These are phyloP conservation scores for Tuber calosporum DNA, from an alignment of 495 filamentous ascomycete genomes.

Conservation along the genomic window DNA sequence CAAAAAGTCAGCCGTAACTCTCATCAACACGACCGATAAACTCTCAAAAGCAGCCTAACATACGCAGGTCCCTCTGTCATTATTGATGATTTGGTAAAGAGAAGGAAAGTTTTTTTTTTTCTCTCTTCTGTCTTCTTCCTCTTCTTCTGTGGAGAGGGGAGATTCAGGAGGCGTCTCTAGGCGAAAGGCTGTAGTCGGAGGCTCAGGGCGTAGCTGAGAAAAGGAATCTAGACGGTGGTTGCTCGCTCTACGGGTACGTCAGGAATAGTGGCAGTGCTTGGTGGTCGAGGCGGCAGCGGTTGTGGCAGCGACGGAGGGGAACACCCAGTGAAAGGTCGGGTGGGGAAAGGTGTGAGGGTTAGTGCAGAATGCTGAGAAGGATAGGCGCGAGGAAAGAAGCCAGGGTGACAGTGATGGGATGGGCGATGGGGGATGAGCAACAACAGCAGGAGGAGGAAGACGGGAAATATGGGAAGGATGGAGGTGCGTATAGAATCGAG, in stretches of 20 bases:
- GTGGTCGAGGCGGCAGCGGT: slow-evolving; percentile 46
- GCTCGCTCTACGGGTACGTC: slow-evolving; percentile 37
- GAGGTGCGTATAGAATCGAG: slow-evolving; percentile 11
- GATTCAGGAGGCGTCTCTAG: slow-evolving; percentile 31
- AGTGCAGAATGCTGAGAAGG: background rate
- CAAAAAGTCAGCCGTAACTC: slow-evolving; percentile 41
- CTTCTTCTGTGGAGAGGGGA: slow-evolving; percentile 21
- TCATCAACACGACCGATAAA: slow-evolving; percentile 18
- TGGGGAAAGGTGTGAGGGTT: background rate
- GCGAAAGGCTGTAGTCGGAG: slow-evolving; percentile 29
- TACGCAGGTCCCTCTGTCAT: slow-evolving; percentile 40
- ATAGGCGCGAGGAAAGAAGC: slow-evolving; percentile 9
- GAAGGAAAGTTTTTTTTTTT: slow-evolving; percentile 4
- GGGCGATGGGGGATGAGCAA: slow-evolving; percentile 26
- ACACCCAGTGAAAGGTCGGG: slow-evolving; percentile 11
- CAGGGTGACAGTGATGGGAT: slow-evolving; percentile 41
- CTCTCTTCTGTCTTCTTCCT: background rate
- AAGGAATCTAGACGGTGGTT: slow-evolving; percentile 29
- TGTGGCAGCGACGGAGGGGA: slow-evolving; percentile 48
- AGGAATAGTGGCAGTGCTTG: slow-evolving; percentile 54
- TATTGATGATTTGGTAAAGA: slow-evolving; percentile 13
- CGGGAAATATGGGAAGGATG: slow-evolving; percentile 31
- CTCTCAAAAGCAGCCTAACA: slow-evolving; percentile 14
- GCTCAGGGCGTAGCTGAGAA: slow-evolving; percentile 29
- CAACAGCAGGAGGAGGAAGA: slow-evolving; percentile 22